A percentile compares a stretch with the other conserved stretches of the same genome.
These are phyloP conservation scores for Hypoxylon sp. DNA, from an alignment of 2,329 filamentous ascomycete species.

Conservation along the genomic window DNA sequence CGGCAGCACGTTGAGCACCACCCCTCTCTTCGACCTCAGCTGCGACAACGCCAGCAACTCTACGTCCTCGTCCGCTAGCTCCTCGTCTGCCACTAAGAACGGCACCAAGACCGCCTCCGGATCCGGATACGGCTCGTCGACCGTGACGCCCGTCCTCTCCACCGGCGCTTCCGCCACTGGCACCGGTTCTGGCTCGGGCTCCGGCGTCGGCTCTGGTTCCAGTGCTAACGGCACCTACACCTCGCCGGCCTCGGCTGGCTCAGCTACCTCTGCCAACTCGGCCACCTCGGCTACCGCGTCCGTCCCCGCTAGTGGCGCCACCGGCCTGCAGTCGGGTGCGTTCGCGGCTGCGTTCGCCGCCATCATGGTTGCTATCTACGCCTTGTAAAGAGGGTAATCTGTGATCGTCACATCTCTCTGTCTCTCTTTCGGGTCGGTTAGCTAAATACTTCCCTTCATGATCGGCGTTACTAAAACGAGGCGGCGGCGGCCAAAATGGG, in stretches of 20 bases:
- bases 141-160: conserved; percentile 35
- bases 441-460: conserved; percentile 13
- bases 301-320: conserved; percentile 40
- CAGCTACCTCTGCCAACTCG: too few species aligned
- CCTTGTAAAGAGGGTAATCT: conserved; percentile 45
- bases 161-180: conserved; percentile 34
- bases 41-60: conserved; percentile 58
- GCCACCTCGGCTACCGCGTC: conserved; percentile 37
- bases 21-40: conserved; percentile 72
- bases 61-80: conserved; percentile 37
- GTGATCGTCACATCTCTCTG: background rate
- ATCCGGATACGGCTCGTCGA: conserved; percentile 30
- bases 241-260: conserved; percentile 35
- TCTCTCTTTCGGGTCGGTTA: conserved; percentile 13
- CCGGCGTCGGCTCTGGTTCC: conserved; percentile 47
- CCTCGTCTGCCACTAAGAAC: conserved; percentile 29
- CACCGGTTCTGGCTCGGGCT: conserved; percentile 40
- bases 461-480: conserved; percentile 30
- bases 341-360: conserved; percentile 49
- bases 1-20: conserved; percentile 63
- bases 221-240: conserved; percentile 41
- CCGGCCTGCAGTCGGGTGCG: conserved; percentile 43
- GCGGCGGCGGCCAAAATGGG: conserved; percentile 14
- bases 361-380: conserved; percentile 50
- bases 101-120: conserved; percentile 23